These are phyloP conservation scores for Pythium coloratum DNA, from an alignment of 352 stramenopile genomes.

Conservation along the genomic window DNA sequence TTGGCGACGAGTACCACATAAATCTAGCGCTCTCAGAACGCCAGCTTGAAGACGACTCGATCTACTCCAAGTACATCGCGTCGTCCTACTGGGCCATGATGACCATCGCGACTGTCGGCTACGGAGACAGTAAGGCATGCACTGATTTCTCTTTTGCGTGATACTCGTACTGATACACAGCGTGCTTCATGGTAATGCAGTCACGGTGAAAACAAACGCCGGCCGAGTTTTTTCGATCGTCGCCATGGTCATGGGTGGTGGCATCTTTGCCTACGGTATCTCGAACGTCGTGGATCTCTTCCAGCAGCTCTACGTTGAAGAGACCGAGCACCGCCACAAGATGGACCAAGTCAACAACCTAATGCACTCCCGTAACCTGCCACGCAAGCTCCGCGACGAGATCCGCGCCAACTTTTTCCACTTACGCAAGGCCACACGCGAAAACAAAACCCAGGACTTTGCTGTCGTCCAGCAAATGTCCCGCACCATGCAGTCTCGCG, in stretches of 20 bases:
- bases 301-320: slow-evolving; percentile 71
- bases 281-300: slow-evolving; percentile 80
- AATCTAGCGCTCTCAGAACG: slow-evolving; percentile 40
- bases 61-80: slow-evolving; percentile 71
- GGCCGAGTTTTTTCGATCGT: slow-evolving; percentile 69
- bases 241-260: slow-evolving; percentile 71
- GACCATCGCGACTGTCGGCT: slow-evolving; percentile 82
- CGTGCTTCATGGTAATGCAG: slow-evolving; percentile 24
- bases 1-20: slow-evolving; percentile 53
- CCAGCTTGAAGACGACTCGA: slow-evolving; percentile 46
- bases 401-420: slow-evolving; percentile 82
- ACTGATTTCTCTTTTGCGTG: not conserved
- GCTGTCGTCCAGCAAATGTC: slow-evolving; percentile 74
- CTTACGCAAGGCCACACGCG: slow-evolving; percentile 65
- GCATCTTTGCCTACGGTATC: slow-evolving; percentile 86
- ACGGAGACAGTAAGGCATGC: slow-evolving; percentile 61
- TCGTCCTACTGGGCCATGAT: slow-evolving; percentile 89
- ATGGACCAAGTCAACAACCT: slow-evolving; percentile 82
- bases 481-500: slow-evolving; percentile 63
- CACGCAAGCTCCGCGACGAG: slow-evolving; percentile 69
- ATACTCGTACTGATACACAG: not conserved
- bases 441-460: slow-evolving; percentile 66
- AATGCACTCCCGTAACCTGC: slow-evolving; percentile 62
- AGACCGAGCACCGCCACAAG: slow-evolving; percentile 63
- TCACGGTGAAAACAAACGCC: slow-evolving; percentile 67